Conservation (phyloP, 805 yeast species). For the Ogataea chonburiensis region DNA sequence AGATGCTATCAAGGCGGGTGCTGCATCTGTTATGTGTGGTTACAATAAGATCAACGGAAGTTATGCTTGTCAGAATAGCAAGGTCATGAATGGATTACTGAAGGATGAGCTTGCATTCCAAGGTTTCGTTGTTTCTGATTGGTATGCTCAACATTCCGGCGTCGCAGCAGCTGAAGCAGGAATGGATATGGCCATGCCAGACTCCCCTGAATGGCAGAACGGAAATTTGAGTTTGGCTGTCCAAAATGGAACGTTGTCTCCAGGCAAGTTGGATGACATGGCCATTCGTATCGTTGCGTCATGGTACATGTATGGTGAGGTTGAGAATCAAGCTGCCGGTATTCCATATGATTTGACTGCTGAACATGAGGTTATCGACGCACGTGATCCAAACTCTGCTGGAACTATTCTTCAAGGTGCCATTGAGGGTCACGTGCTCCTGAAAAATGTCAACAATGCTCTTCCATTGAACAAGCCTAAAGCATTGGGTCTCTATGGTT, state of each 20-base stretch:
- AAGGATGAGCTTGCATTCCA: slow-evolving; percentile 65
- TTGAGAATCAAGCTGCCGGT: slow-evolving; percentile 40
- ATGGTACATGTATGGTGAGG: slow-evolving; percentile 44
- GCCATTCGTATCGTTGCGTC: slow-evolving; percentile 58
- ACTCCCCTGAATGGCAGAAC: slow-evolving; percentile 45
- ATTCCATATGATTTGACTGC: slow-evolving; percentile 49
- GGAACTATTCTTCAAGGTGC: slow-evolving; percentile 53
- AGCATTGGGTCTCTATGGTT: slow-evolving; percentile 31
- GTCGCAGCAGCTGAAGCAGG: slow-evolving; percentile 57
- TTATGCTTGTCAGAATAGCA: slow-evolving; percentile 59
- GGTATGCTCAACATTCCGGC: slow-evolving; percentile 65
- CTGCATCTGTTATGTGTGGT: slow-evolving; percentile 60
- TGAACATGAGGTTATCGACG: slow-evolving; percentile 56
- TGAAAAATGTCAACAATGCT: slow-evolving; percentile 50
- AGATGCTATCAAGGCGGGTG: slow-evolving; percentile 59
- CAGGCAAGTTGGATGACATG: slow-evolving; percentile 58
- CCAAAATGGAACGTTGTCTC: slow-evolving; percentile 54
- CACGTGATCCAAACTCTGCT: slow-evolving; percentile 46
- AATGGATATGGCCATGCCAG: slow-evolving; percentile 67
- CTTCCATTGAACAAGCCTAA: slow-evolving; percentile 58
- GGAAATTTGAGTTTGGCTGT: slow-evolving; percentile 55
- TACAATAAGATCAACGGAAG: slow-evolving; percentile 57
- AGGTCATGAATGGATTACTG: slow-evolving; percentile 50
- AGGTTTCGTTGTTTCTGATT: slow-evolving; percentile 65
- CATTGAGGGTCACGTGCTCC: slow-evolving; percentile 53